Percentiles rank a stretch among this genome's conserved stretches.
Conservation (phyloP, 2,329 filamentous ascomycete species). For the Pseudogymnoascus sp. region DNA sequence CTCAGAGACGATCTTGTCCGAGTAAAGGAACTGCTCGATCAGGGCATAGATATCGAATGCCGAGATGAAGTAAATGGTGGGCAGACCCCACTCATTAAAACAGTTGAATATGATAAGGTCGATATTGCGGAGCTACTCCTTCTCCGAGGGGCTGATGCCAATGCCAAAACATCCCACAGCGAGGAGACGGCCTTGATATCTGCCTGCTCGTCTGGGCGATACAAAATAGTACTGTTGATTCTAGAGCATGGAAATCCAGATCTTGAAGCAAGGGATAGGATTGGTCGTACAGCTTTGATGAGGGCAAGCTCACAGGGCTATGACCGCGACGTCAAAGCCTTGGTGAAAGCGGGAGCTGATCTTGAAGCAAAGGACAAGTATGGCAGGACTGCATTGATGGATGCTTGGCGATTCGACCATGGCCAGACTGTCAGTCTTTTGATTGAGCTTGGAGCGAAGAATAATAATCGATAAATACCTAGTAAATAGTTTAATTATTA, state of each 20-base stretch:
- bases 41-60: not conserved
- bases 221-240: not conserved
- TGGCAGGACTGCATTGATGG: not conserved
- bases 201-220: not conserved
- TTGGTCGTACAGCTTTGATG: not conserved
- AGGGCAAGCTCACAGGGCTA: not conserved
- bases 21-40: not conserved
- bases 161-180: not conserved
- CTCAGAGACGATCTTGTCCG: not conserved
- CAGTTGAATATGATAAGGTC: not conserved
- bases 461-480: too few species aligned
- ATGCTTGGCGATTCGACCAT: not conserved
- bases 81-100: not conserved
- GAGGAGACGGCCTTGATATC: not conserved
- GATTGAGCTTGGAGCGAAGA: not conserved
- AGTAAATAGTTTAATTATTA: too few species aligned
- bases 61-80: not conserved
- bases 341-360: not conserved
- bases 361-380: not conserved
- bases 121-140: not conserved
- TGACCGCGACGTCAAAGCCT: not conserved
- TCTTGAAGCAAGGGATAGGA: not conserved
- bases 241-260: not conserved
- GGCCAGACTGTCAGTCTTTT: not conserved
- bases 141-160: not conserved